Base-by-base conservation (phyloP, 2,329 filamentous ascomycete species). In the Coleophoma crateriformis region DNA sequence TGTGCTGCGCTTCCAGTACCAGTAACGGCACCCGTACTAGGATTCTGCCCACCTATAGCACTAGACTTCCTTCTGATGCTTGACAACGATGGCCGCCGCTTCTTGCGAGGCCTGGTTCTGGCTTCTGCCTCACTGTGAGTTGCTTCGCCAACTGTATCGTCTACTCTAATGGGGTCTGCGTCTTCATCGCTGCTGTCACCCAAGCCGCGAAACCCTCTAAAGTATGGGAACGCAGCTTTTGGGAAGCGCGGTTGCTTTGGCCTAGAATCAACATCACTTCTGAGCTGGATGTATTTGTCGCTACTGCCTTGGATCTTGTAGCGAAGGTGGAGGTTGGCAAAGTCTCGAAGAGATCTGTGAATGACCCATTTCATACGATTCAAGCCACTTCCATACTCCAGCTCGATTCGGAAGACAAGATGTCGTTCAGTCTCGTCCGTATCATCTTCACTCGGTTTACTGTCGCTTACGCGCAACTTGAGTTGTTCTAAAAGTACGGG, bases 321-420 rank as follows among this genome's bases (percentile, higher is more conserved):
- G 60, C 95, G 91, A 62, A 90, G 76, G 68, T 99, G 94, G 34
- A 99, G 74, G 60, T 96, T 95, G 59, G 89, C 82, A 59, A 99
- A 96, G 64, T 99, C 94, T 59, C 83, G 79, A 37, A 97, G 79
- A 10, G 89, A 91, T 48, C 94, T 81, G 61, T 90, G 84, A 51
- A 99, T 88, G 15, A 88, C 85, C 94, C 94, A 99, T 64, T 88
- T 89, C 95, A 99, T 97, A 50, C 94, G 81, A 48, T 92, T 96
- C 49, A 94, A 82, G 0, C 94, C 95, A 64, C 88, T 97, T 13
- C 94, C 94, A 65, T 99, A 99, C 65, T 99, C 94, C 14, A 99
- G 75, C 59, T 96, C 90, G 49, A 99, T 91, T 41, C 85, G 86
- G 67, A 97, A 96, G 8, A 94, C 78, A 62, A 88, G 84, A 67